These are phyloP conservation scores for Podochytrium sp. DNA, from an alignment of 192 early-diverging fungal species.

Conservation along the genomic window DNA sequence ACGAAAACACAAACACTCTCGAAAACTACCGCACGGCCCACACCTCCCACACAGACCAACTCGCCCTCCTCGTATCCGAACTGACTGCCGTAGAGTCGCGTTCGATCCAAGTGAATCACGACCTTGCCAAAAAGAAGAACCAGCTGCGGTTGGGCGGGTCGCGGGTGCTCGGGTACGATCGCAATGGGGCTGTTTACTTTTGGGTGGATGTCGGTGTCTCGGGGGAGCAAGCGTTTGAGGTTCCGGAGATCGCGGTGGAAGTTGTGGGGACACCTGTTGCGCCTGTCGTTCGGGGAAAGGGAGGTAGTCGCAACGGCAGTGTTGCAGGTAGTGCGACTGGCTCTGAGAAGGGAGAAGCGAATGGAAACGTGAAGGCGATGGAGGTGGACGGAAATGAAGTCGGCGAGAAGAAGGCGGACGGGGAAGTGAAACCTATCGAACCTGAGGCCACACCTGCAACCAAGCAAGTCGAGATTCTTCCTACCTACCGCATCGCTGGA, in stretches of 20 bases:
- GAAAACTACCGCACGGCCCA: neutral
- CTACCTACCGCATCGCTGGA: neutral
- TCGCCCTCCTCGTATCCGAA: neutral
- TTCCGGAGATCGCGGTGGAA: no score
- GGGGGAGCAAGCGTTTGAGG: neutral
- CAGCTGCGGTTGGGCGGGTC: neutral
- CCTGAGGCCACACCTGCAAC: no score
- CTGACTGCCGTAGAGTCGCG: neutral
- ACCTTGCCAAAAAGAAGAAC: neutral
- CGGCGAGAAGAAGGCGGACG: neutral
- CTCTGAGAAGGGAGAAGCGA: neutral
- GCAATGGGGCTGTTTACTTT: conserved; percentile 5
- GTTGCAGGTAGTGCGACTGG: neutral
- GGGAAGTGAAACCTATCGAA: neutral
- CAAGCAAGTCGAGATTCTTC: no score
- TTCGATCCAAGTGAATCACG: no score
- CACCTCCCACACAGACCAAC: no score
- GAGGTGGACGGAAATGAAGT: neutral
- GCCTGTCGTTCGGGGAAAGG: no score
- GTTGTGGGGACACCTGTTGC: no score
- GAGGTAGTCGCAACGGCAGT: neutral
- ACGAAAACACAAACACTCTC: neutral
- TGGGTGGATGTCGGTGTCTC: conserved; percentile 24
- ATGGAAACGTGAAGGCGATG: no score
- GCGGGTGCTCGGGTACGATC: conserved; percentile 6